Evolutionary conservation across 257 asterid species (phyloP).

Genomic region (Solanum pimpinellifolium): DNA sequence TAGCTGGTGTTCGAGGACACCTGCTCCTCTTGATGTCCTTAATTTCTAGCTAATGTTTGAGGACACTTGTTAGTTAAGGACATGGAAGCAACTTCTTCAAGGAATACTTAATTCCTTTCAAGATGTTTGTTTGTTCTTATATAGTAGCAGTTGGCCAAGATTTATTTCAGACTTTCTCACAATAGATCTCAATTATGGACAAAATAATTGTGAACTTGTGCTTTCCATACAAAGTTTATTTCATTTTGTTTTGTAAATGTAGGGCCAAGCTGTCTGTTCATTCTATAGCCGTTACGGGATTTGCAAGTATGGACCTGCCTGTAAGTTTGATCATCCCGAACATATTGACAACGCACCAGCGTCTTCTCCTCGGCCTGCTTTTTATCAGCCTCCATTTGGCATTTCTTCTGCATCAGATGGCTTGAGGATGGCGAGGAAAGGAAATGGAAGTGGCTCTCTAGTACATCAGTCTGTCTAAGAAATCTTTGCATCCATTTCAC

Average conservation of each 20-base stretch:
- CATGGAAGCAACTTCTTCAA: not conserved
- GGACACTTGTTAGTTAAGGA: not conserved
- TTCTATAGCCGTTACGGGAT: slow-evolving; percentile 72
- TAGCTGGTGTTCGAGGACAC: not conserved
- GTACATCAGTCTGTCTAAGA: slow-evolving; percentile 1
- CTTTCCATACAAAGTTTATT: not conserved
- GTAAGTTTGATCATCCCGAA: slow-evolving; percentile 72
- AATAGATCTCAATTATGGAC: not conserved
- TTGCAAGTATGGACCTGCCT: slow-evolving; percentile 89
- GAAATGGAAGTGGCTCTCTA: slow-evolving; percentile 30
- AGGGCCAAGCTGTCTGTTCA: slow-evolving; percentile 78
- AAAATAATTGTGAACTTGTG: not conserved
- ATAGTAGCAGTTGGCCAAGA: not conserved
- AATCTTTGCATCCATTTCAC: not conserved
- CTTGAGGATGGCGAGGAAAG: slow-evolving; percentile 22
- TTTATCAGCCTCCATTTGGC: slow-evolving; percentile 12
- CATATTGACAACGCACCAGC: slow-evolving; percentile 13
- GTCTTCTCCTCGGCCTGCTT: slow-evolving; percentile 1
- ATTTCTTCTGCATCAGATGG: slow-evolving; percentile 9
- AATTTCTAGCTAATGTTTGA: not conserved
- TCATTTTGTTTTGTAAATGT: slow-evolving; percentile 4
- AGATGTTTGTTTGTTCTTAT: not conserved
- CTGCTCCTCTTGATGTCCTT: not conserved
- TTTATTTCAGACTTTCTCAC: not conserved
- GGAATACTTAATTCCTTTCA: not conserved